Base-by-base conservation (phyloP, 2,329 filamentous ascomycete genomes). In the Aspergillus fijiensis region DNA sequence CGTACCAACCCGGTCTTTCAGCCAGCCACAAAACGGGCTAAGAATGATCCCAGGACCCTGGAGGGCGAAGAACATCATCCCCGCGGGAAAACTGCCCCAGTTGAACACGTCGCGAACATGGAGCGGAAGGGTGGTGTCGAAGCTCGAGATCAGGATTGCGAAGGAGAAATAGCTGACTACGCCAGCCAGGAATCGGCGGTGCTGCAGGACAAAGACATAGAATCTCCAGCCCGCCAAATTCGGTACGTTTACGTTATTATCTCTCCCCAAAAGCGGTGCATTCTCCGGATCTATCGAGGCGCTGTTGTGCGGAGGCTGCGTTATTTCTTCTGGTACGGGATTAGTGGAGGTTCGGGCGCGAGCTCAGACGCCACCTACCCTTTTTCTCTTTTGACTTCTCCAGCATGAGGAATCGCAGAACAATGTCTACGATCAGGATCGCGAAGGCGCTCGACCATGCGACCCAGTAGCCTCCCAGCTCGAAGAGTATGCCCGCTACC, bases 1-100 rank as follows among this genome's bases (percentile, higher is more conserved):
- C 1, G 66, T 70, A 4, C 70, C 72, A 23, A 68, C 58, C 10
- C 60, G 60, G 53, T 71, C 66, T 25, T 71, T 70, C 51, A 81
- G 65, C 74, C 76, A 78, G 12, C 84, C 87, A 1, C 86, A 80
- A 0, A 86, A 49, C 0, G 88, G 88, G 0, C 84, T 82, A 2
- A 84, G 63, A 66, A 89, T 84, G 7, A 82, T 81, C 2, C 60
- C 62, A 0, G 88, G 88, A 2, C 87, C 73, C 51, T 88, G 82
- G 29, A 90, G 66, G 3, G 80, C 76, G 2, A 86, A 76, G 65
- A 87, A 86, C 16, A 86, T 71, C 6, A 87, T 70, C 0, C 85
- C 85, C 1, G 83, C 81, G 0, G 80, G 82, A 0, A 80, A 79
- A 0, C 84, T 81, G 50, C 79, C 75, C 82, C 83, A 87, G 57